Base-by-base conservation (phyloP, 1,284 basidiomycete species). In the Cryptococcus sp. region DNA sequence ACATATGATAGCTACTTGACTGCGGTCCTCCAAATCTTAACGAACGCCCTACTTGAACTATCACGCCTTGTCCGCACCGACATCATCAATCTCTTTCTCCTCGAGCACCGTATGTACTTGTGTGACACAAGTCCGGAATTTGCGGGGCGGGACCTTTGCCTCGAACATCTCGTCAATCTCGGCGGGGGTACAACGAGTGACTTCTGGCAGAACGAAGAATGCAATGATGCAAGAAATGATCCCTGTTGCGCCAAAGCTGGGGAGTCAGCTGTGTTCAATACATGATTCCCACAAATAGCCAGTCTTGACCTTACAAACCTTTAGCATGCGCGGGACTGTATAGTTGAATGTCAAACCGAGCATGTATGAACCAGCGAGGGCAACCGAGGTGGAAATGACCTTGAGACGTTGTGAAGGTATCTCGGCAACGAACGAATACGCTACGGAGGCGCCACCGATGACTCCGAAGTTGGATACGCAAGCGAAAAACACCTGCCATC, bases 111-210 rank as follows among this genome's bases (percentile, higher is more conserved):
- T 35, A 3, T 35, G 30, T 10, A 35, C 30, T 35, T 35, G 30
- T 35, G 30, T 35, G 7, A 35, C 8, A 13, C 10, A 35, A 8
- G 30, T 35, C 10, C 30, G 30, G 13, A 35, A 35, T 13, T 35
- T 35, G 30, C 30, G 30, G 30, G 71, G 67, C 39, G 47, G 57
- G 58, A 72, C 48, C 56, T 68, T 71, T 48, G 66, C 67, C 38
- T 58, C 58, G 55, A 72, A 72, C 65, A 72, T 63, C 60, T 72
- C 71, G 51, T 72, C 69, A 15, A 72, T 56, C 54, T 72, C 70
- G 6, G 65, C 67, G 3, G 70, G 52, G 3, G 68, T 68, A 13
- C 68, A 43, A n/a, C 57, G 48, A 22, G 68, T 66, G 3, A 63
- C 66, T 43, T 72, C 70, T 11, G 69, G 70, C 27, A 73, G 65